Evolutionary conservation across 306 rosid genomes (phyloP).

Genomic region (Luffa acutangula): DNA sequence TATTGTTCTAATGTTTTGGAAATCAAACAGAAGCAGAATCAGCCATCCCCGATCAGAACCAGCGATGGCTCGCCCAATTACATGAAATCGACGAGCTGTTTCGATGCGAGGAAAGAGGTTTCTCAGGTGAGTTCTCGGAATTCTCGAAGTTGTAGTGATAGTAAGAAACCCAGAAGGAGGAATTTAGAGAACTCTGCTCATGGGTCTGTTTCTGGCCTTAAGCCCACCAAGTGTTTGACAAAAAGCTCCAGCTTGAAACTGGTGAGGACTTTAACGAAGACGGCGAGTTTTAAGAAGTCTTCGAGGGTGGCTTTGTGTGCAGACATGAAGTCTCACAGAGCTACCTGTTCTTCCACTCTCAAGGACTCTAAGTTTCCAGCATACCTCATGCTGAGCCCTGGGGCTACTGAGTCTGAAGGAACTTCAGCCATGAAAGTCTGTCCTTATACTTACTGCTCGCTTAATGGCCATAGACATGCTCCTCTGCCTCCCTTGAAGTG

Average conservation of each 20-base stretch:
- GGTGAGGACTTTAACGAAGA: conserved; percentile 55
- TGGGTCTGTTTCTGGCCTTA: conserved; percentile 28
- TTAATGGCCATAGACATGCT: conserved; percentile 57
- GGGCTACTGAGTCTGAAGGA: conserved; percentile 75
- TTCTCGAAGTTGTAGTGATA: conserved; percentile 26
- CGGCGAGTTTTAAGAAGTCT: conserved; percentile 59
- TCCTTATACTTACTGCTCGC: conserved; percentile 81
- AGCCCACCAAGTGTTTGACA: conserved; percentile 27
- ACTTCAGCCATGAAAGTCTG: conserved; percentile 71
- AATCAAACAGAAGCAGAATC: conserved; percentile 13
- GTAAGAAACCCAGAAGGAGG: conserved; percentile 22
- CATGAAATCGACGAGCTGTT: conserved; percentile 95
- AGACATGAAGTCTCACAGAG: conserved; percentile 33
- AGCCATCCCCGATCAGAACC: conserved; percentile 21
- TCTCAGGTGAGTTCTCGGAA: conserved; percentile 42
- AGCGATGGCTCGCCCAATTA: conserved; percentile 64
- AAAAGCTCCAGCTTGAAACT: conserved; percentile 45
- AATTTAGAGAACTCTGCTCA: conserved; percentile 20
- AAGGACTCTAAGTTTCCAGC: conserved; percentile 69
- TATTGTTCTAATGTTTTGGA: conserved; percentile 19
- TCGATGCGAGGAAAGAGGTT: conserved; percentile 67
- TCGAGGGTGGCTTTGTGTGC: conserved; percentile 40
- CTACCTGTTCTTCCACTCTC: conserved; percentile 85
- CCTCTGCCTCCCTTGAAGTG: conserved; percentile 66
- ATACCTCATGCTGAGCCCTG: conserved; percentile 50